phyloP scores from a whole-genome alignment of 352 stramenopile genomes.

The Phytophthora rubi region DNA sequence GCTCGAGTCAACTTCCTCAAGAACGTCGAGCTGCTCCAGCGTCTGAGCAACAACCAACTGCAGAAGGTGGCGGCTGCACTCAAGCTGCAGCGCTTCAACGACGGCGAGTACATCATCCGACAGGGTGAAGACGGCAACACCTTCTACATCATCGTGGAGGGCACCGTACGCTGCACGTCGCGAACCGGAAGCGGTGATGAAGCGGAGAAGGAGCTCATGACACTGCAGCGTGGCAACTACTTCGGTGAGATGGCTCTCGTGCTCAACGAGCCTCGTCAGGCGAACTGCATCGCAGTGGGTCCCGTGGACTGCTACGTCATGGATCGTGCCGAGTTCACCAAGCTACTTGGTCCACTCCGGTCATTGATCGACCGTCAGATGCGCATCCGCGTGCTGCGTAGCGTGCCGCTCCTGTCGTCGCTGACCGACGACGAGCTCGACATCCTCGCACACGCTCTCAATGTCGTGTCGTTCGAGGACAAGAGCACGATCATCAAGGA shows the following conservation, averaged over 20 bases:
- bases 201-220: conserved; percentile 81
- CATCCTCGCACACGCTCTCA: conserved; percentile 83
- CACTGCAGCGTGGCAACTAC: conserved; percentile 81
- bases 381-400: conserved; percentile 93
- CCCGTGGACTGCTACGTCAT: conserved; percentile 93
- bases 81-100: conserved; percentile 85
- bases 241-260: conserved; percentile 91
- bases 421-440: conserved; percentile 90
- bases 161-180: conserved; percentile 86
- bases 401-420: conserved; percentile 89
- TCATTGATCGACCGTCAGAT: conserved; percentile 88
- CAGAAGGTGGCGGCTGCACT: conserved; percentile 86
- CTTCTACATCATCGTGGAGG: conserved; percentile 98
- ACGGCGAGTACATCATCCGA: conserved; percentile 93
- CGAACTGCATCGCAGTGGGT: conserved; percentile 82
- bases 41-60: conserved; percentile 89
- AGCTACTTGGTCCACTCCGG: conserved; percentile 78
- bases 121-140: conserved; percentile 95
- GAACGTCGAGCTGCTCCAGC: conserved; percentile 93
- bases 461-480: conserved; percentile 87
- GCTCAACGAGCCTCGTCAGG: conserved; percentile 85
- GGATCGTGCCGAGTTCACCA: conserved; percentile 88
- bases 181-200: conserved; percentile 47
- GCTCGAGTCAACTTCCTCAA: conserved; percentile 91
- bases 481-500: conserved; percentile 88